Evolutionary conservation across 192 early-diverging fungal species (phyloP).

Genomic region (Backusella westeae): DNA sequence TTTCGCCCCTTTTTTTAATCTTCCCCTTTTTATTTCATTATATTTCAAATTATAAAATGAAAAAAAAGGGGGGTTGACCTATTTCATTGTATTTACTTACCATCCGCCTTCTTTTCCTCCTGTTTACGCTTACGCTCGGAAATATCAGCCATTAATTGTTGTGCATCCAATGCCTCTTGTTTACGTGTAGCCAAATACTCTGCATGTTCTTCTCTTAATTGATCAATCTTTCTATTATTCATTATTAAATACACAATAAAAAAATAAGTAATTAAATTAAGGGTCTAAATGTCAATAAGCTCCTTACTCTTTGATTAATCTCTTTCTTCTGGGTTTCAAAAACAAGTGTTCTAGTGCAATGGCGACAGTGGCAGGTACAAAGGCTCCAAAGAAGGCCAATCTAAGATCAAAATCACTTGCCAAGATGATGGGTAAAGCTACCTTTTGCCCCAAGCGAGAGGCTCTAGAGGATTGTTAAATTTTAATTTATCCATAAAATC

Average conservation of each 20-base stretch:
- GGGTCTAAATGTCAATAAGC: background rate
- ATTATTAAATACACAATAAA: slow-evolving; percentile 15
- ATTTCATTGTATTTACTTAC: slow-evolving; percentile 23
- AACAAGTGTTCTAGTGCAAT: slow-evolving; percentile 56
- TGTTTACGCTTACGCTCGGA: slow-evolving; percentile 64
- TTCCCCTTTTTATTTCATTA: background rate
- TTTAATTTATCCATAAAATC: too few species aligned
- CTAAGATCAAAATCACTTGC: slow-evolving; percentile 53
- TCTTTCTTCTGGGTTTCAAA: slow-evolving; percentile 59
- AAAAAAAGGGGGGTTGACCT: background rate
- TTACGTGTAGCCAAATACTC: slow-evolving; percentile 62
- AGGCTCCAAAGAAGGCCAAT: slow-evolving; percentile 50
- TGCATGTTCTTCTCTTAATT: slow-evolving; percentile 62
- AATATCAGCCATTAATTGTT: slow-evolving; percentile 64
- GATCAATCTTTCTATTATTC: slow-evolving; percentile 43
- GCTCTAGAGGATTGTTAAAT: slow-evolving; percentile 14
- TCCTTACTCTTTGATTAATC: slow-evolving; percentile 43
- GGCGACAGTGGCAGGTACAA: slow-evolving; percentile 52
- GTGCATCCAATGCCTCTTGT: slow-evolving; percentile 78
- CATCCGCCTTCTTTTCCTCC: slow-evolving; percentile 60
- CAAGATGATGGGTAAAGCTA: slow-evolving; percentile 64
- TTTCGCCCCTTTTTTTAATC: background rate
- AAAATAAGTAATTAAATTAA: slow-evolving; percentile 5
- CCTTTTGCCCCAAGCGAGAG: slow-evolving; percentile 64
- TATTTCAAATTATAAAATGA: background rate